Conservation (phyloP, 1,139 yeast genomes). For the Nakaseomyces nivariensis region DNA sequence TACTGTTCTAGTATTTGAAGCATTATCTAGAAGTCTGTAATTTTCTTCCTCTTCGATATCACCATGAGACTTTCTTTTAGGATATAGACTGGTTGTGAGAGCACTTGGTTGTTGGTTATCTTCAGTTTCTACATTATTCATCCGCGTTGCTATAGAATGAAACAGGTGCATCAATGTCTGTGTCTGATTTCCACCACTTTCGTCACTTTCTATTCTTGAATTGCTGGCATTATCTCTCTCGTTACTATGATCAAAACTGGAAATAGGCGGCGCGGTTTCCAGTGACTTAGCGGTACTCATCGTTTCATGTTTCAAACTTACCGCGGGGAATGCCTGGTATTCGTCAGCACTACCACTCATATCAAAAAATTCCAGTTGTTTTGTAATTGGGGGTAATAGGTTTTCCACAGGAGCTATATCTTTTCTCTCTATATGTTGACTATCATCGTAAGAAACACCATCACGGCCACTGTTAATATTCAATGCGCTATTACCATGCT, state of each 20-base stretch:
- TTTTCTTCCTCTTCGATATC: conserved; percentile 3
- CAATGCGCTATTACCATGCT: background rate
- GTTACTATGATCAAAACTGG: background rate
- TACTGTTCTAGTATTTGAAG: conserved; percentile 19
- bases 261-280: background rate
- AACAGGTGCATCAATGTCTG: conserved; percentile 7
- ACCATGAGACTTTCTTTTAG: background rate
- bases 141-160: conserved; percentile 6
- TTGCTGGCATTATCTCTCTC: background rate
- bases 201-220: conserved; percentile 4
- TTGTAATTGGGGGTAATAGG: background rate
- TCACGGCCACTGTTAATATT: background rate
- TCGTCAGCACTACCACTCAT: background rate
- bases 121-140: conserved; percentile 2
- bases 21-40: conserved; percentile 14
- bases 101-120: background rate
- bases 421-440: background rate
- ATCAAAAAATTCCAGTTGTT: background rate
- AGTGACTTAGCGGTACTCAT: background rate
- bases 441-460: background rate
- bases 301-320: background rate
- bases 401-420: background rate
- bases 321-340: background rate
- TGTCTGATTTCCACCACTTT: conserved; percentile 5
- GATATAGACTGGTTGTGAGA: background rate